These are phyloP conservation scores for Teratosphaeria pseudoeucalypti DNA, from an alignment of 2,329 filamentous ascomycete genomes.

Conservation along the genomic window DNA sequence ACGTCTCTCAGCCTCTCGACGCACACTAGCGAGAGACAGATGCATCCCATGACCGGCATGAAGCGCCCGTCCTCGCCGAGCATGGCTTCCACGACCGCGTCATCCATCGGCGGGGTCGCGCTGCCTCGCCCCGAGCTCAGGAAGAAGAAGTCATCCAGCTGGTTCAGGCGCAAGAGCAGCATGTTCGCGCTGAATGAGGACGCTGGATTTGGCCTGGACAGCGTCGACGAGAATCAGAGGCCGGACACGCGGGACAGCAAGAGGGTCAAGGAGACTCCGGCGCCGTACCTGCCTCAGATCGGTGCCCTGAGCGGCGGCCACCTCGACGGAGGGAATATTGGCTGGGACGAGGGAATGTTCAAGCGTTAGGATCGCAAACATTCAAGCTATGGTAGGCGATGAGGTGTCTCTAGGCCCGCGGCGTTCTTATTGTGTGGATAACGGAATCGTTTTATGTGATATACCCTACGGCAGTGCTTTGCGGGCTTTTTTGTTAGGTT, in stretches of 20 bases:
- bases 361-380: conserved; percentile 8
- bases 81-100: conserved; percentile 12
- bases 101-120: conserved; percentile 7
- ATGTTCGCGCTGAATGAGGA: conserved; percentile 20
- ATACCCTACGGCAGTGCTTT: not conserved
- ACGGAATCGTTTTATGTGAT: not conserved
- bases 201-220: conserved; percentile 10
- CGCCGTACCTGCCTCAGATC: conserved; percentile 22
- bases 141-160: conserved; percentile 21
- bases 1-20: conserved; percentile 21
- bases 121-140: conserved; percentile 8
- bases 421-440: not conserved
- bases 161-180: conserved; percentile 27
- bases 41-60: conserved; percentile 2
- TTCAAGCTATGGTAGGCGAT: not conserved
- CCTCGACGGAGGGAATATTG: conserved; percentile 18
- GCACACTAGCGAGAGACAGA: conserved; percentile 3
- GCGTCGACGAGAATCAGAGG: conserved; percentile 15
- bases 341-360: conserved; percentile 23
- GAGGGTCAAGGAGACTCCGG: conserved; percentile 12
- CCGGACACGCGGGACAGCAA: conserved; percentile 16
- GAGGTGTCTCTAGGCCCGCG: not conserved
- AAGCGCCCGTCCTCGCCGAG: conserved; percentile 14
- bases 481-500: not conserved
- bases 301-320: conserved; percentile 14